phyloP scores from a whole-genome alignment of 805 yeast genomes.

The Starmerella bombicola region DNA sequence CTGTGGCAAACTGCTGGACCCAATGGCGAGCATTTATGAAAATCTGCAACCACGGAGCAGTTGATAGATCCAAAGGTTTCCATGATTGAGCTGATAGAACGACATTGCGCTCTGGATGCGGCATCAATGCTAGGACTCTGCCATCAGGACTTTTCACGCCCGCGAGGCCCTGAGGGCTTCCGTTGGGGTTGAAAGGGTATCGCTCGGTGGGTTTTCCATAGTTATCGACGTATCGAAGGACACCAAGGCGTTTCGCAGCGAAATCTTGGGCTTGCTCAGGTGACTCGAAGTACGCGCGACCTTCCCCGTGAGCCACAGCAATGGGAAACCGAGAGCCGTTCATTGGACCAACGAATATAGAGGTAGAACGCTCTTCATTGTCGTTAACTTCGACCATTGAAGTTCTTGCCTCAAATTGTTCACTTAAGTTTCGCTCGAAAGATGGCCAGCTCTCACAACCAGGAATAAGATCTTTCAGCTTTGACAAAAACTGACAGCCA shows the following conservation, averaged over 20 bases:
- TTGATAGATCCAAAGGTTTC: slow-evolving; percentile 47
- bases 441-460: slow-evolving; percentile 94
- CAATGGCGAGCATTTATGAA: slow-evolving; percentile 89
- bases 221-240: slow-evolving; percentile 78
- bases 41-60: slow-evolving; percentile 81
- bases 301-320: slow-evolving; percentile 98
- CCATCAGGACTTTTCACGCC: slow-evolving; percentile 87
- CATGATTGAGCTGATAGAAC: slow-evolving; percentile 84
- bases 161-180: slow-evolving; percentile 84
- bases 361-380: slow-evolving; percentile 27
- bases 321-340: slow-evolving; percentile 87
- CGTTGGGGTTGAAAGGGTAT: slow-evolving; percentile 94
- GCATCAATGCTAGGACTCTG: slow-evolving; percentile 96
- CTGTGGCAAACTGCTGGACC: no score
- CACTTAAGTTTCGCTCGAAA: slow-evolving; percentile 79
- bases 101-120: slow-evolving; percentile 93
- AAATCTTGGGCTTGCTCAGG: slow-evolving; percentile 39
- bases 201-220: slow-evolving; percentile 70
- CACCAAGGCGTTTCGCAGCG: slow-evolving; percentile 38
- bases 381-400: slow-evolving; percentile 65
- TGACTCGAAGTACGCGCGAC: slow-evolving; percentile 62
- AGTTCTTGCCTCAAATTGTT: slow-evolving; percentile 94
- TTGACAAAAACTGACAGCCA: slow-evolving; percentile 92
- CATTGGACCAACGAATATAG: slow-evolving; percentile 79
- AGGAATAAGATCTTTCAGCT: slow-evolving; percentile 75